Base-by-base conservation (phyloP, 2,329 filamentous ascomycete species). In the Exophiala lecanii-corni region DNA sequence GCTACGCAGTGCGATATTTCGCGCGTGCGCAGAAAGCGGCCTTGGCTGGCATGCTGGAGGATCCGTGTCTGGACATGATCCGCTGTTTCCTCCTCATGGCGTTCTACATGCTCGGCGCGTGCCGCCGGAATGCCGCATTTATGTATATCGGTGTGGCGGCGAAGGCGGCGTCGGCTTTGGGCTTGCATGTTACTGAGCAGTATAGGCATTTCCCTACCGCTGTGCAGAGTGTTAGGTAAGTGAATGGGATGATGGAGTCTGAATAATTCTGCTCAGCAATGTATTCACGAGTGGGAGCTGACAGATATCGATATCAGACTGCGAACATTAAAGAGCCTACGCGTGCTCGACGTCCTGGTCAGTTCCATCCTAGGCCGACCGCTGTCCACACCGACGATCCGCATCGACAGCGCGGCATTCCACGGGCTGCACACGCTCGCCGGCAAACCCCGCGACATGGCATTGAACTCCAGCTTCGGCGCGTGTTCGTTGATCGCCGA, bases 121-220 rank as follows among this genome's bases (percentile, higher is more conserved):
- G 76, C 39, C 73, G 74, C 21, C 66, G 76, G 6, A 80, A 80
- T 43, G 69, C 77, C 0, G 78, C 78, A 0, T 82, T 79, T 40
- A 79, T 82, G 74, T 81, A 81, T 42, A 58, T 82, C 2, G 78
- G 78, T 0, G 71, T 81, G 6, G 78, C 78, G 1, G 67, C 73
- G 0, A 71, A 75, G 40, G 74, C 77, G 1, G 77, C 78, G 0
- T 71, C 74, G 3, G 74, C 76, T 0, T 54, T 82, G 0, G 79
- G 78, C 0, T 54, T 81, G 5, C 76, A 81, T 61, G 62, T 57
- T 40, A 57, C 42, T 47, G 62, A 54, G 47, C 63, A 46, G 54
- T 63, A 59, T 42, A 39, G 40, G 3, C 41, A 50, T 26, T 43
- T 53, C 26, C 37, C 12, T 25, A 20, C 26, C 9, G 16, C 19